Percentiles rank a stretch among this genome's conserved stretches.
Evolutionary conservation across 192 early-diverging fungal genomes (phyloP).

Genomic region (Cetraspora pellucida): DNA sequence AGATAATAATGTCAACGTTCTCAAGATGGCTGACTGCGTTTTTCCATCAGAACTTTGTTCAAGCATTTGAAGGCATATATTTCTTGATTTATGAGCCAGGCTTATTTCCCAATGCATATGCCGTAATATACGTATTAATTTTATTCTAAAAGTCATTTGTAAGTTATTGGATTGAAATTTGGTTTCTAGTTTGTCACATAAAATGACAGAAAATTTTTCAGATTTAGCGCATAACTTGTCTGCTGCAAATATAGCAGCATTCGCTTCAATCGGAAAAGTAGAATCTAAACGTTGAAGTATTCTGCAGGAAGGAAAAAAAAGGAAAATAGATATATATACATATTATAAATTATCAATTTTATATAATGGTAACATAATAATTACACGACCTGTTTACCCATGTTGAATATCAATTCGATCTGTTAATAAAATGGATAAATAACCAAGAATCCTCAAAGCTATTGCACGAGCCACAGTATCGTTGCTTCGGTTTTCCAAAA

Average conservation of each 20-base stretch:
- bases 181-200: constrained; percentile 13
- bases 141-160: neutral
- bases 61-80: constrained; percentile 18
- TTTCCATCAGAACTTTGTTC: neutral
- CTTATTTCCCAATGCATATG: constrained; percentile 28
- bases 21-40: neutral
- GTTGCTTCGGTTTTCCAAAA: constrained; percentile 27
- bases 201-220: constrained; percentile 5
- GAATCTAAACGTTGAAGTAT: constrained; percentile 31
- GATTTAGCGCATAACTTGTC: constrained; percentile 24
- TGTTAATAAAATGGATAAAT: constrained; percentile 24
- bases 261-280: constrained; percentile 12
- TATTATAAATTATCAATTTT: neutral
- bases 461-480: constrained; percentile 23
- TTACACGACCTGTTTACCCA: constrained; percentile 5
- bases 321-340: neutral
- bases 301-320: neutral
- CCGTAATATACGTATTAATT: constrained; percentile 20
- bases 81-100: constrained; percentile 20
- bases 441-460: constrained; percentile 22
- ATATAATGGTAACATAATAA: neutral
- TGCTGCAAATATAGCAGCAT: constrained; percentile 28
- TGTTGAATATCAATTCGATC: constrained; percentile 17
- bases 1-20: constrained; percentile 27
- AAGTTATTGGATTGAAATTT: constrained; percentile 3